A percentile compares a stretch with the other conserved stretches of the same genome.
These are phyloP conservation scores for Ceratopteris richardii DNA, from an alignment of 75 land plant genomes.

Conservation along the genomic window DNA sequence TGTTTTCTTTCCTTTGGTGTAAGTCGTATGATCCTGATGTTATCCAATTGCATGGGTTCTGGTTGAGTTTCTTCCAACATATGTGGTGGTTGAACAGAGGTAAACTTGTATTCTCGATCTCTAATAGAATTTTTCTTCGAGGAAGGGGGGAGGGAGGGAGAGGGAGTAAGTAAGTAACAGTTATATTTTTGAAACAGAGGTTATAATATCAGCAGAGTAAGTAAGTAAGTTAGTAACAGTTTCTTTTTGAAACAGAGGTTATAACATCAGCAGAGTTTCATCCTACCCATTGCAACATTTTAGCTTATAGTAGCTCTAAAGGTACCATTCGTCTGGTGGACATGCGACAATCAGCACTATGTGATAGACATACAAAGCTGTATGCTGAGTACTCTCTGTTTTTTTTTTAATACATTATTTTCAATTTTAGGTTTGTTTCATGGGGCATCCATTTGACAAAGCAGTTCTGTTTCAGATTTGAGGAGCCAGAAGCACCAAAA, in stretches of 20 bases:
- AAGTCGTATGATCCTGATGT: too few species aligned
- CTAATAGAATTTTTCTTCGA: too few species aligned
- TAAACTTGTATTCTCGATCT: too few species aligned
- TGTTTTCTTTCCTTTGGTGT: too few species aligned
- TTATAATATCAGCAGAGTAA: slow-evolving; percentile 96
- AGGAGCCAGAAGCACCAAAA: slow-evolving; percentile 84
- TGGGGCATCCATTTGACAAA: too few species aligned
- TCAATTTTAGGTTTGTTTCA: slow-evolving; percentile 61
- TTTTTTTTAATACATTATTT: too few species aligned
- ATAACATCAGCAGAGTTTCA: slow-evolving; percentile 99
- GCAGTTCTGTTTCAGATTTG: slow-evolving; percentile 49
- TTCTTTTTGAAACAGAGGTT: slow-evolving; percentile 64
- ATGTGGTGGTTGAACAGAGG: too few species aligned
- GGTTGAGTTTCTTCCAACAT: too few species aligned
- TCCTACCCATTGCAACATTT: slow-evolving; percentile 76
- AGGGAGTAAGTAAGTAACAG: too few species aligned
- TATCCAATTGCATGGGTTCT: too few species aligned
- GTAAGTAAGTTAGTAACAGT: too few species aligned
- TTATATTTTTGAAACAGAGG: slow-evolving; percentile 62
- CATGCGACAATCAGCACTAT: slow-evolving; percentile 87
- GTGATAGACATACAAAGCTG: slow-evolving; percentile 84
- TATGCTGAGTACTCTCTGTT: slow-evolving; percentile 33
- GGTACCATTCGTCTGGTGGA: slow-evolving; percentile 90
- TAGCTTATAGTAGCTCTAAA: slow-evolving; percentile 95
- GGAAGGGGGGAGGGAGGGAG: too few species aligned